These are phyloP conservation scores for Phialophora expanda DNA, from an alignment of 2,329 filamentous ascomycete species.

Conservation along the genomic window DNA sequence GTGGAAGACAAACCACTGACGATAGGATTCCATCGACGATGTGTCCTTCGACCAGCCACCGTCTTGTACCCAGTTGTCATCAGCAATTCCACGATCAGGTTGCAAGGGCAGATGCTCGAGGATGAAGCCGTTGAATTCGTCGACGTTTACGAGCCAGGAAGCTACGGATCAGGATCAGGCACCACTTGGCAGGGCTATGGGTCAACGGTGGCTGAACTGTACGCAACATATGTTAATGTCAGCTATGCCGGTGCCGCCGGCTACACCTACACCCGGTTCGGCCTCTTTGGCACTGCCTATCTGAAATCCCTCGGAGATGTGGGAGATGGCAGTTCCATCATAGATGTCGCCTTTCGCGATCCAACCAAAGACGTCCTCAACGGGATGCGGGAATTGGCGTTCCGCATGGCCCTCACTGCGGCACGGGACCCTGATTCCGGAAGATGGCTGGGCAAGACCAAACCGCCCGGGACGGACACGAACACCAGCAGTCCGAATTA, in stretches of 20 bases:
- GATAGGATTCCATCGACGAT: constrained; percentile 2
- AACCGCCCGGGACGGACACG: not conserved
- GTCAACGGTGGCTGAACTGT: not conserved
- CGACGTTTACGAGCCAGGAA: not conserved
- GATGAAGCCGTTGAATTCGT: not conserved
- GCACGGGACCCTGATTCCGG: not conserved
- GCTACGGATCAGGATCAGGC: not conserved
- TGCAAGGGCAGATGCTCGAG: constrained; percentile 6
- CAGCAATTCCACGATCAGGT: constrained; percentile 7
- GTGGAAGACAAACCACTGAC: not conserved
- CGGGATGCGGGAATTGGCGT: constrained; percentile 4
- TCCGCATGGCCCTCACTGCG: constrained; percentile 6
- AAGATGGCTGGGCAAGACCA: not conserved
- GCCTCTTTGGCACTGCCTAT: constrained; percentile 6
- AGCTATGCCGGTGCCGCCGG: constrained; percentile 1
- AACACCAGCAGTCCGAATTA: not conserved
- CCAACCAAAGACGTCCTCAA: constrained; percentile 4
- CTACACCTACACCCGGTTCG: constrained; percentile 1
- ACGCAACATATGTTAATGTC: not conserved
- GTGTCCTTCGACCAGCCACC: constrained; percentile 5
- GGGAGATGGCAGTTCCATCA: not conserved
- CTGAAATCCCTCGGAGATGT: constrained; percentile 2
- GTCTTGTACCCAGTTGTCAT: not conserved
- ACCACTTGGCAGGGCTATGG: constrained; percentile 1
- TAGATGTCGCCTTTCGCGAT: not conserved